Percentiles rank a stretch among this genome's conserved stretches.
These are phyloP conservation scores for Discostella stelligeroides DNA, from an alignment of 108 stramenopile species.

Conservation along the genomic window DNA sequence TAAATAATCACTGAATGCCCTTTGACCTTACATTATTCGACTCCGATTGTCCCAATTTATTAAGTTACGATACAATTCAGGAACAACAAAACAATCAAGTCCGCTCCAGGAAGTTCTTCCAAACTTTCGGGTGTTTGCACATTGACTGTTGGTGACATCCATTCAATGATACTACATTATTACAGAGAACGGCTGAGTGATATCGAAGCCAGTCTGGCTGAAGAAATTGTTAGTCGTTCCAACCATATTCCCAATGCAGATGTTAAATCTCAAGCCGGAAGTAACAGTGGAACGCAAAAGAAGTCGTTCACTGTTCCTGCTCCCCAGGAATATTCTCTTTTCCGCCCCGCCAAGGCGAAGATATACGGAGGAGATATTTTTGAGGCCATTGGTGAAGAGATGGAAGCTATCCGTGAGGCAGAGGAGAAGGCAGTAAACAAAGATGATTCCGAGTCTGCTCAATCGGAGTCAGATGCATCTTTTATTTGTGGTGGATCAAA, in stretches of 20 bases:
- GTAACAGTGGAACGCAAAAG: background rate
- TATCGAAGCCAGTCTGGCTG: slow-evolving; percentile 17
- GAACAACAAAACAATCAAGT: slow-evolving; percentile 34
- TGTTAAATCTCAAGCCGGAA: too few relatives aligned
- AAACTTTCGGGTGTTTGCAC: slow-evolving; percentile 31
- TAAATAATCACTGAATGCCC: background rate
- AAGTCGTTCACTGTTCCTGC: slow-evolving; percentile 23
- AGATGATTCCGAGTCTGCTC: slow-evolving; percentile 32
- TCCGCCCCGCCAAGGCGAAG: slow-evolving; percentile 30
- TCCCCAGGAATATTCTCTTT: slow-evolving; percentile 36
- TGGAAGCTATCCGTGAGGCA: slow-evolving; percentile 37
- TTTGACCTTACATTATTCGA: background rate
- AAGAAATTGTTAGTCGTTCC: slow-evolving; percentile 1
- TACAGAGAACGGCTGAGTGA: slow-evolving; percentile 28
- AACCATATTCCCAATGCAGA: background rate
- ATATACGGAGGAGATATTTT: slow-evolving; percentile 17
- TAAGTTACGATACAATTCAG: slow-evolving; percentile 33
- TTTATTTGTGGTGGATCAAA: slow-evolving; percentile 7
- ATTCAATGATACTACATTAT: slow-evolving; percentile 27
- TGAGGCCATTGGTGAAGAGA: slow-evolving; percentile 39
- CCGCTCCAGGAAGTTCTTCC: slow-evolving; percentile 12
- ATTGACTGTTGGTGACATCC: slow-evolving; percentile 40
- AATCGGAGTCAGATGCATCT: slow-evolving; percentile 15
- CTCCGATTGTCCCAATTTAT: background rate
- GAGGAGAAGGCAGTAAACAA: slow-evolving; percentile 26